Evolutionary conservation across 2,329 filamentous ascomycete species (phyloP), one percentile per base, ranked within the genome.

Genomic region (Chaetoscypha palmicola): DNA sequence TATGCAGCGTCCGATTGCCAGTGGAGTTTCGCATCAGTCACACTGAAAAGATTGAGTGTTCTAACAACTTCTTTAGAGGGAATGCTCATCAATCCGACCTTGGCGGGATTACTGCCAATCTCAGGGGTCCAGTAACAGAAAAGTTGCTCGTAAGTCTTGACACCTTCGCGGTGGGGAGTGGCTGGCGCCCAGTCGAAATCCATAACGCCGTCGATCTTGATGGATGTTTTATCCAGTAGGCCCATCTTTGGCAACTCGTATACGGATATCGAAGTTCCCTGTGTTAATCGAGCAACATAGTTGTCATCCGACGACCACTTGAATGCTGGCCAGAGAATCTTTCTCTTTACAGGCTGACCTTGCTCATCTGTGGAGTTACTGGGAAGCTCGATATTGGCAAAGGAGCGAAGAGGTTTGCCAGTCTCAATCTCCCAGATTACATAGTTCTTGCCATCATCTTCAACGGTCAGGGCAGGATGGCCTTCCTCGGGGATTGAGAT

Each of bases 101-200:
- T 94, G 59, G 92, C 92, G 32, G 92, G 94, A 69, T 95, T 97
- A 74, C 88, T 95, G 63, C 90, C 91, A 52, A 97, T 87, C 67
- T 98, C 92, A 38, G 92, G 92, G 17, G 92, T 97, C 92, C 92
- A 98, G 79, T 90, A 98, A 72, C 86, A 94, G 68, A 98, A 82
- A 4, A 98, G 78, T 65, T 97, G 92, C 71, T 98, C 92, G 66
- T 96, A 94, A 4, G 73, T 79, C 76, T 94, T 96, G 67, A 94
- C 68, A 42, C 88, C 82, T 2, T 95, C 89, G 49, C 91, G 82
- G 62, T 81, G 79, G 9, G 86, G 81, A 10, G 79, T 86, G 14
- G 88, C 79, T 12, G 92, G 92, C 0, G 89, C 87, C 92, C 92
- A 98, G 65, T 98, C 92, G 62, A 98, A 98, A 68, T 98, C 92